A percentile compares a stretch with the other conserved stretches of the same genome.
These are phyloP conservation scores for Dothideomycetes sp. DNA, from an alignment of 2,329 filamentous ascomycete species.

Conservation along the genomic window DNA sequence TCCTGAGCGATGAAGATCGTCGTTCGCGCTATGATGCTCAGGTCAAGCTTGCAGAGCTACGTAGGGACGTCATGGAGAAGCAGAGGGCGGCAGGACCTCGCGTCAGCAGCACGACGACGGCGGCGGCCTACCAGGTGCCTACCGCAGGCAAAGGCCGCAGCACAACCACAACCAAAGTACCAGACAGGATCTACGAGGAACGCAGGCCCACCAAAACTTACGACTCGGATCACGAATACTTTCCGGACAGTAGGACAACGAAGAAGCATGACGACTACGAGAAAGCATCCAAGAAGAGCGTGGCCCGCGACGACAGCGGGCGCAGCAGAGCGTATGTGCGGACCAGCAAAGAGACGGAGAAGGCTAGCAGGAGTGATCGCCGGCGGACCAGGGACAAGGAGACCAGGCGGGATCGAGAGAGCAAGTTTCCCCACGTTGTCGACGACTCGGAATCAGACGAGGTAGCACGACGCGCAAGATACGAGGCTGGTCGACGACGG, in stretches of 20 bases:
- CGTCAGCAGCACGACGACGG: constrained; percentile 21
- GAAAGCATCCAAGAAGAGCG: constrained; percentile 20
- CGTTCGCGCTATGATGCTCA: constrained; percentile 69
- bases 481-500: constrained; percentile 18
- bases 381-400: constrained; percentile 29
- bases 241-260: constrained; percentile 21
- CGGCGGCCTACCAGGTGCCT: constrained; percentile 21
- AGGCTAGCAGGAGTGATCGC: constrained; percentile 26
- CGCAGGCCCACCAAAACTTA: constrained; percentile 13
- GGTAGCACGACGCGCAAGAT: constrained; percentile 15
- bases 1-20: constrained; percentile 67
- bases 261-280: constrained; percentile 31
- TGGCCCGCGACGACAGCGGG: constrained; percentile 13
- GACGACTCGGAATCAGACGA: constrained; percentile 16
- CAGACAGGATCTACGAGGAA: constrained; percentile 20
- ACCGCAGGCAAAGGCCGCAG: constrained; percentile 19
- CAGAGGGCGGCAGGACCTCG: constrained; percentile 13
- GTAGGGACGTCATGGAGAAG: constrained; percentile 41
- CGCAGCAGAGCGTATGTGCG: constrained; percentile 11
- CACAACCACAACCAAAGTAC: constrained; percentile 14
- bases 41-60: constrained; percentile 54
- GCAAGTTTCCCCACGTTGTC: constrained; percentile 24
- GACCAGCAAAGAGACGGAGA: constrained; percentile 21
- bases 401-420: constrained; percentile 25
- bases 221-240: constrained; percentile 22